Evolutionary conservation across 164 flowering plant genomes (phyloP).

Genomic region (Amborella trichopoda): DNA sequence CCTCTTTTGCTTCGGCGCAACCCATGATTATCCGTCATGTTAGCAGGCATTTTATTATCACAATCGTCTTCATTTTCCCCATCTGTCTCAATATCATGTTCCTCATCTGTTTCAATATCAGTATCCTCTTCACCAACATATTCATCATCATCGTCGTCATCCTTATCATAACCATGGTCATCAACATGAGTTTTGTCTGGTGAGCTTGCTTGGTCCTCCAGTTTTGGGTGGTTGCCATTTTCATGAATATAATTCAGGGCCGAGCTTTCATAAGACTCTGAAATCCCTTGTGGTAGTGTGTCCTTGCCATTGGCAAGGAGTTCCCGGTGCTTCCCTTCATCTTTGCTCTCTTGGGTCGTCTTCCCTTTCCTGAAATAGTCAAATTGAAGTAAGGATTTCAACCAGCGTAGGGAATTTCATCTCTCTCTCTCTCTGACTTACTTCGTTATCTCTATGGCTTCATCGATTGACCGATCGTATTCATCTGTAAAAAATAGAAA

Average conservation of each 20-base stretch:
- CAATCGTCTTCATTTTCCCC: neutral
- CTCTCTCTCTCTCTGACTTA: neutral
- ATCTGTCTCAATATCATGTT: constrained; percentile 5
- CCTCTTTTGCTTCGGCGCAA: constrained; percentile 24
- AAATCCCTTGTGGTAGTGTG: constrained; percentile 4
- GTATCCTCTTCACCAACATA: constrained; percentile 3
- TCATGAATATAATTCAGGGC: no score
- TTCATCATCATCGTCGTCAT: constrained; percentile 5
- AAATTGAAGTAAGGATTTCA: neutral
- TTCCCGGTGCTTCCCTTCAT: constrained; percentile 2
- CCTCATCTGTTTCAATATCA: constrained; percentile 8
- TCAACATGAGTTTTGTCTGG: constrained; percentile 7
- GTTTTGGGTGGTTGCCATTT: neutral
- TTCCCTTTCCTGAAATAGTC: constrained; percentile 17
- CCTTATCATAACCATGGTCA: constrained; percentile 12
- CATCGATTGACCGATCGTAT: constrained; percentile 30
- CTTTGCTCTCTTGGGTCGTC: constrained; percentile 4
- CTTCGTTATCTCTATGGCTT: constrained; percentile 21
- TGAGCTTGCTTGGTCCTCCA: constrained; percentile 2
- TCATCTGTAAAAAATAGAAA: constrained; percentile 24
- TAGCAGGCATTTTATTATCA: constrained; percentile 3
- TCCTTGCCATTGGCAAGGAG: neutral
- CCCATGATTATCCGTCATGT: constrained; percentile 11
- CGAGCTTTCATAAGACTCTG: no score
- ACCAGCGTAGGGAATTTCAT: neutral